phyloP scores from a whole-genome alignment of 2,329 filamentous ascomycete species.

The Scedosporium dehoogii region DNA sequence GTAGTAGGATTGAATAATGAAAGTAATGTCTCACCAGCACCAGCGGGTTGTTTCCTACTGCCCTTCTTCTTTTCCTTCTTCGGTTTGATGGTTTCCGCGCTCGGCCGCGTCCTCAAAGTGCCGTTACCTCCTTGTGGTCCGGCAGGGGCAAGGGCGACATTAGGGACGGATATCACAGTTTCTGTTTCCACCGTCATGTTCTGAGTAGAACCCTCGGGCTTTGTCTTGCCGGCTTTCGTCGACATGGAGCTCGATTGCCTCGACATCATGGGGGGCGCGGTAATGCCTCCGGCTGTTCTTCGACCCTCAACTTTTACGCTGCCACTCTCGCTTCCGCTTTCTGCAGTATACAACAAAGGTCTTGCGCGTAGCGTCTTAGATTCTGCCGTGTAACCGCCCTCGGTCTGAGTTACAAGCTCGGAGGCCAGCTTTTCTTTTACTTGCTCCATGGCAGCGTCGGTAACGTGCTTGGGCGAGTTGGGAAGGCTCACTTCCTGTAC shows the following conservation, averaged over 20 bases:
- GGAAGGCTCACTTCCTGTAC: constrained; percentile 83
- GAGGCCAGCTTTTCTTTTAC: constrained; percentile 37
- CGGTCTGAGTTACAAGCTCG: constrained; percentile 31
- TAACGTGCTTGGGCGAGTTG: constrained; percentile 49
- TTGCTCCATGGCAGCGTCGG: constrained; percentile 39
- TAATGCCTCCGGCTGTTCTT: constrained; percentile 24
- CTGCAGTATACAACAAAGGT: constrained; percentile 35
- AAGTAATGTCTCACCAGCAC: constrained; percentile 54
- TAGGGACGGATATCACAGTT: constrained; percentile 83
- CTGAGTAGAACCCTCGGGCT: constrained; percentile 66
- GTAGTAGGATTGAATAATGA: constrained; percentile 7
- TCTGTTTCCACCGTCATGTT: constrained; percentile 98
- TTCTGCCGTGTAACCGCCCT: constrained; percentile 26
- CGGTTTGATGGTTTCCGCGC: constrained; percentile 90
- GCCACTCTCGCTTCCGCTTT: constrained; percentile 59
- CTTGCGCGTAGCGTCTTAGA: constrained; percentile 35
- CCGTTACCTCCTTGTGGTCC: constrained; percentile 57
- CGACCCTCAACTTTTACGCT: constrained; percentile 33
- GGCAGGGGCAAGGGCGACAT: constrained; percentile 60
- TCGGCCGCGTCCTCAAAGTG: constrained; percentile 76
- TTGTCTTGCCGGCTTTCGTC: constrained; percentile 58
- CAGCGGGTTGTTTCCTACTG: constrained; percentile 62
- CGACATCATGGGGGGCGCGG: constrained; percentile 43
- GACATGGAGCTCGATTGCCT: constrained; percentile 56
- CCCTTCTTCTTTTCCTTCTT: constrained; percentile 85